Evolutionary conservation across 768 basidiomycete genomes (phyloP).

Genomic region (Dentipellis sp.): DNA sequence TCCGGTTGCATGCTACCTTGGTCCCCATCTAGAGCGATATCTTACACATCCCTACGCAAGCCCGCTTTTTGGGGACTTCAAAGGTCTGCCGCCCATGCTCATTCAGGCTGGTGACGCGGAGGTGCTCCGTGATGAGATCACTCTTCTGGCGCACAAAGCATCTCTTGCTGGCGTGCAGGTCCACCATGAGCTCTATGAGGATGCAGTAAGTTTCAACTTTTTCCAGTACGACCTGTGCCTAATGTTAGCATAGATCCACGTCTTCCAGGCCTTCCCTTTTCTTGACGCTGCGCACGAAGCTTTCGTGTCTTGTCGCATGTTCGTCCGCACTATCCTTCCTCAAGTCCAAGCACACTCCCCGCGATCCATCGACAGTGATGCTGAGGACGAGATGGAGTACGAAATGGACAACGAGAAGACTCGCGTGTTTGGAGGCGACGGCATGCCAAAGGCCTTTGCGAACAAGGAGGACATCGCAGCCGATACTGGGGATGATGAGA

Average conservation of each 20-base stretch:
- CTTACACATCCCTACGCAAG: slow-evolving; percentile 95
- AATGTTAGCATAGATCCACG: slow-evolving; percentile 52
- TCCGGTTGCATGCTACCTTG: slow-evolving; percentile 90
- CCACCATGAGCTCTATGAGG: slow-evolving; percentile 82
- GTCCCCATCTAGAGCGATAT: slow-evolving; percentile 68
- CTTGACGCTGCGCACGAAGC: slow-evolving; percentile 55
- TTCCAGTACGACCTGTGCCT: not conserved
- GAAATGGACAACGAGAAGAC: slow-evolving; percentile 64
- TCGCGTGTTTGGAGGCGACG: slow-evolving; percentile 68
- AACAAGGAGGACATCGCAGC: not conserved
- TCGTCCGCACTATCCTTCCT: slow-evolving; percentile 53
- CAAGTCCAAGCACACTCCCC: slow-evolving; percentile 39
- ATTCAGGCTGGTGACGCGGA: slow-evolving; percentile 93
- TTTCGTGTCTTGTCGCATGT: slow-evolving; percentile 61
- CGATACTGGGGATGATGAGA: slow-evolving; percentile 10
- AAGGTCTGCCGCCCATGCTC: slow-evolving; percentile 79
- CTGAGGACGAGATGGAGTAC: slow-evolving; percentile 52
- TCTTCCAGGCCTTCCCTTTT: slow-evolving; percentile 87
- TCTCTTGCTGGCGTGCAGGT: slow-evolving; percentile 78
- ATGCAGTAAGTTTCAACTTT: slow-evolving; percentile 49
- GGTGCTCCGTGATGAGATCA: slow-evolving; percentile 90
- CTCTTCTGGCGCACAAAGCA: slow-evolving; percentile 89
- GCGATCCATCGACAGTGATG: slow-evolving; percentile 40
- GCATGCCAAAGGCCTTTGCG: slow-evolving; percentile 38
- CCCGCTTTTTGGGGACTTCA: slow-evolving; percentile 86